A percentile compares a stretch with the other conserved stretches of the same genome.
Conservation (phyloP, 805 yeast genomes). For the Lachancea dasiensis region DNA sequence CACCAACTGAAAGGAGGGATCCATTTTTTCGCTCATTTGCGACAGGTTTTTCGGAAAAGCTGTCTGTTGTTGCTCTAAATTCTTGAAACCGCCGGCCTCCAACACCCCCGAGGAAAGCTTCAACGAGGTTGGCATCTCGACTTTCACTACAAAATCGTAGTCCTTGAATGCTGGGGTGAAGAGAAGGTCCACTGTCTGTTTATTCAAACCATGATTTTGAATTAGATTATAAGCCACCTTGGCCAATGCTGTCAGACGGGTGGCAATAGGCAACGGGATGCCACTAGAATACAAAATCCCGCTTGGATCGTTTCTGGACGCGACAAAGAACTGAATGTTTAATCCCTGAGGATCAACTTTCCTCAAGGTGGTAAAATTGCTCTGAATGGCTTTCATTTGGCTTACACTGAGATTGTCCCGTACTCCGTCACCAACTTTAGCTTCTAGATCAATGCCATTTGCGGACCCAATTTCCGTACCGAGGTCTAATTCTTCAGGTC, state of each 20-base stretch:
- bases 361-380: slow-evolving; percentile 62
- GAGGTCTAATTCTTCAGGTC: slow-evolving; percentile 38
- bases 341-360: slow-evolving; percentile 76
- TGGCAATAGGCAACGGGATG: slow-evolving; percentile 66
- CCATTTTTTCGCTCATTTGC: slow-evolving; percentile 45
- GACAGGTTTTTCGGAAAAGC: slow-evolving; percentile 33
- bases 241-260: slow-evolving; percentile 82
- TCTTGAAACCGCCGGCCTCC: slow-evolving; percentile 52
- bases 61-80: slow-evolving; percentile 36
- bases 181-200: slow-evolving; percentile 44
- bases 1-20: slow-evolving; percentile 55
- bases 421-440: slow-evolving; percentile 38
- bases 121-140: slow-evolving; percentile 42
- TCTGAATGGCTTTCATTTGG: slow-evolving; percentile 54
- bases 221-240: slow-evolving; percentile 61
- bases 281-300: slow-evolving; percentile 78
- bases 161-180: slow-evolving; percentile 82
- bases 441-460: slow-evolving; percentile 30
- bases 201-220: slow-evolving; percentile 39
- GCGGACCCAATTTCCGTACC: slow-evolving; percentile 21
- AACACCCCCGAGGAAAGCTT: slow-evolving; percentile 51
- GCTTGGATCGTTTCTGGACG: slow-evolving; percentile 75
- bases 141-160: slow-evolving; percentile 70
- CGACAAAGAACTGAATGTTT: slow-evolving; percentile 75
- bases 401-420: slow-evolving; percentile 58